phyloP scores from a whole-genome alignment of 2,329 filamentous ascomycete genomes.

The Dactylellina sp. region DNA sequence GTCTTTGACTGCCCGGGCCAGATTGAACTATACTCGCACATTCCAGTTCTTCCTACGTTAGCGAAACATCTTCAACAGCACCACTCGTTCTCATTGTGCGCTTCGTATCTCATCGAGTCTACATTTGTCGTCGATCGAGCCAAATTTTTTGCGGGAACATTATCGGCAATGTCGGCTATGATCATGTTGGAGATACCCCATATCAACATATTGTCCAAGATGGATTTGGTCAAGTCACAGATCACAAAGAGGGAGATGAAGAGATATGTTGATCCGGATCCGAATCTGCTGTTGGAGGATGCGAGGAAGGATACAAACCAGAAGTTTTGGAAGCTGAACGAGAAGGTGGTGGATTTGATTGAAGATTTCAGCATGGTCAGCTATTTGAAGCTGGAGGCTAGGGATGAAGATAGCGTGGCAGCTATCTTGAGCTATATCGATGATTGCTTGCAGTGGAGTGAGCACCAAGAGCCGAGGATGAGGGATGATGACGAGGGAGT shows the following conservation, averaged over 20 bases:
- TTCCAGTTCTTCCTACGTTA: slow-evolving; percentile 87
- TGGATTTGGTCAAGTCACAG: slow-evolving; percentile 94
- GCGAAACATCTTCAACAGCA: slow-evolving; percentile 89
- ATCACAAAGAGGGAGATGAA: slow-evolving; percentile 88
- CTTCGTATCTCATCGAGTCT: slow-evolving; percentile 91
- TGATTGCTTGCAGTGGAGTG: slow-evolving; percentile 91
- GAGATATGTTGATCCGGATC: slow-evolving; percentile 88
- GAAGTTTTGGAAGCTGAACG: slow-evolving; percentile 74
- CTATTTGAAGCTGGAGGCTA: slow-evolving; percentile 87
- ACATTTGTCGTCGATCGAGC: slow-evolving; percentile 95
- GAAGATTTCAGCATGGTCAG: slow-evolving; percentile 99
- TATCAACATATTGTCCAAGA: slow-evolving; percentile 95
- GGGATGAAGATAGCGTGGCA: slow-evolving; percentile 90
- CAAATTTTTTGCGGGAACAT: slow-evolving; percentile 95
- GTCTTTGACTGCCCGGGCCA: slow-evolving; percentile 99
- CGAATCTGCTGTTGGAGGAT: slow-evolving; percentile 83
- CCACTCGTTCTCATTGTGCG: slow-evolving; percentile 72
- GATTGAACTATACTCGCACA: slow-evolving; percentile 98
- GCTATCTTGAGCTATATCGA: slow-evolving; percentile 91
- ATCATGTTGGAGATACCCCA: slow-evolving; percentile 97
- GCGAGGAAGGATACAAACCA: slow-evolving; percentile 68
- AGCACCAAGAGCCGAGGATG: slow-evolving; percentile 90
- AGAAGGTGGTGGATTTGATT: slow-evolving; percentile 88
- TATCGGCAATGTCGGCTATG: slow-evolving; percentile 99
- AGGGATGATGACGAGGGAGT: slow-evolving; percentile 67